Evolutionary conservation across 805 yeast genomes (phyloP).

Genomic region (Cyberlindnera mrakii): DNA sequence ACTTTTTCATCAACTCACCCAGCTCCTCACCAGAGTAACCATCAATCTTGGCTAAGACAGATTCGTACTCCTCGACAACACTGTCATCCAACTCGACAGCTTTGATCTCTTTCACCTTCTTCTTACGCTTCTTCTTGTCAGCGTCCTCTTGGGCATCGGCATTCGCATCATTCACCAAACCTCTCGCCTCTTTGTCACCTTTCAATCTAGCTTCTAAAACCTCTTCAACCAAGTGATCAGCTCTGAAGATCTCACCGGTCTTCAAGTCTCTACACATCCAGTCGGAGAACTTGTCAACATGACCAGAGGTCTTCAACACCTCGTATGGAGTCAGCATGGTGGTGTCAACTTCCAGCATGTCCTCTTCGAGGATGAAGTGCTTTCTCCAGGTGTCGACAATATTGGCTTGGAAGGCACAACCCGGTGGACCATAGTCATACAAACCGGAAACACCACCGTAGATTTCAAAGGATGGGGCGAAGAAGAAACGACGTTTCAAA

Average conservation of each 20-base stretch:
- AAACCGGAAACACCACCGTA: conserved; percentile 98
- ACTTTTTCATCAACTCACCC: conserved; percentile 80
- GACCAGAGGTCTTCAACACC: conserved; percentile 97
- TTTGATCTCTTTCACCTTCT: conserved; percentile 93
- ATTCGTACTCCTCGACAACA: conserved; percentile 75
- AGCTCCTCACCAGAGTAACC: conserved; percentile 90
- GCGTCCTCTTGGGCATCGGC: conserved; percentile 62
- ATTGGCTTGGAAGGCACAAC: conserved; percentile 97
- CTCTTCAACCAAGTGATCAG: conserved; percentile 97
- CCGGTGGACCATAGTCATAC: conserved; percentile 99
- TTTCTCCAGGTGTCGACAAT: conserved; percentile 94
- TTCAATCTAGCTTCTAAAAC: conserved; percentile 93
- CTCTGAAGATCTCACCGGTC: conserved; percentile 97
- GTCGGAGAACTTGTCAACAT: conserved; percentile 97
- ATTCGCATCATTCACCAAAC: conserved; percentile 47
- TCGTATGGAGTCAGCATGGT: conserved; percentile 98
- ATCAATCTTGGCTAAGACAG: conserved; percentile 86
- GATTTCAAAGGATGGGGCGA: conserved; percentile 94
- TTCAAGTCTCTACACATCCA: conserved; percentile 97
- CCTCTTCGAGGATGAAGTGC: conserved; percentile 95
- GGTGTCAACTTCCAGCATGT: conserved; percentile 97
- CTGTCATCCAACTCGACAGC: conserved; percentile 81
- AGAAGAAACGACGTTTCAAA: conserved; percentile 92
- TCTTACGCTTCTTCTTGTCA: conserved; percentile 88
- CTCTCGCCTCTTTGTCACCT: conserved; percentile 97